phyloP scores from a whole-genome alignment of 345 rosid genomes.

The Salix caprea region DNA sequence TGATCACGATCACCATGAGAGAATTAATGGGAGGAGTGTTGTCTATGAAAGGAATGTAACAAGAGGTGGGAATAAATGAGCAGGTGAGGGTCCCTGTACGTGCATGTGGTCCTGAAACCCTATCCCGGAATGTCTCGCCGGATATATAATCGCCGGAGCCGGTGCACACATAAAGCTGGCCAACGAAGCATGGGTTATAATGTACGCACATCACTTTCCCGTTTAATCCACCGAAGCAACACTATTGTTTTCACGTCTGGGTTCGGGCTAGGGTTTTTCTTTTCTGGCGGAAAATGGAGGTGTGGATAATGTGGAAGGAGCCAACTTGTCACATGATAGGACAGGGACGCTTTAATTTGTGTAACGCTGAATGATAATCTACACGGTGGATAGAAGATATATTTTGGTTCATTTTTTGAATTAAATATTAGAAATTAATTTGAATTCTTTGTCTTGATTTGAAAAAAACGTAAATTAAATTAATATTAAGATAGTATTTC shows the following conservation, averaged over 20 bases:
- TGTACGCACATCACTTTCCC: slow-evolving; percentile 1
- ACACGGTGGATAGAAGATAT: no score
- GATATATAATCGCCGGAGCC: not conserved
- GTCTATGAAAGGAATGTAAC: slow-evolving; percentile 33
- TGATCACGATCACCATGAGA: not conserved
- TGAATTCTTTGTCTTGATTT: no score
- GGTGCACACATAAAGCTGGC: slow-evolving; percentile 8
- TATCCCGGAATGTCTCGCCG: not conserved
- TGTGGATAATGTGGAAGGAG: not conserved
- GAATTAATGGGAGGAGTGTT: slow-evolving; percentile 12
- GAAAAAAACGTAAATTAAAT: no score
- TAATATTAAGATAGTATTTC: no score
- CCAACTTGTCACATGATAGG: slow-evolving; percentile 12
- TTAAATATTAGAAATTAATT: no score
- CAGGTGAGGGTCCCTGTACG: not conserved
- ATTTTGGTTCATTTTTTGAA: no score
- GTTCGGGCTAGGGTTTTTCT: not conserved
- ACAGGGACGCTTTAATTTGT: no score
- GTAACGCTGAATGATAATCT: no score
- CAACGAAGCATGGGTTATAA: slow-evolving; percentile 26
- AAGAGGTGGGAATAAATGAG: slow-evolving; percentile 6
- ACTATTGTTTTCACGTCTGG: not conserved
- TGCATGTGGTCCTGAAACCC: slow-evolving; percentile 21
- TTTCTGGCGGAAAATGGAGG: not conserved
- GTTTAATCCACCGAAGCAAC: not conserved